These are phyloP conservation scores for Piloderma croceum DNA, from an alignment of 768 basidiomycete species.

Conservation along the genomic window DNA sequence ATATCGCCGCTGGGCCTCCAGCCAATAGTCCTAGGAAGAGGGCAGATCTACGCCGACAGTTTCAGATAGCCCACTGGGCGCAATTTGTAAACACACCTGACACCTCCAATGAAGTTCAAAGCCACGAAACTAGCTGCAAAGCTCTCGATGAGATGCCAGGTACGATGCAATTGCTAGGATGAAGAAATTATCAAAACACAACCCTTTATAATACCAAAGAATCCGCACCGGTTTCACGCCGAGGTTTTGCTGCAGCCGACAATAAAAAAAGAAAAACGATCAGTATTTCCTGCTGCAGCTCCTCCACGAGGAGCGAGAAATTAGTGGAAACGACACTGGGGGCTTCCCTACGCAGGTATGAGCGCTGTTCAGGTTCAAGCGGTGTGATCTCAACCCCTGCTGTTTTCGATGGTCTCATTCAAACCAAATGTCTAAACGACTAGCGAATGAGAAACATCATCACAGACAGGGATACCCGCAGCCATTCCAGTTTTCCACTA, in stretches of 20 bases:
- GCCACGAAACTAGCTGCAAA: slow-evolving; percentile 86
- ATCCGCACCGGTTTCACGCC: slow-evolving; percentile 72
- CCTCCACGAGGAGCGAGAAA: slow-evolving; percentile 35
- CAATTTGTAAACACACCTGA: slow-evolving; percentile 45
- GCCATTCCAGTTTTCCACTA: slow-evolving; percentile 70
- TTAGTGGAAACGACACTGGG: slow-evolving; percentile 56
- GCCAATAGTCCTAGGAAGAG: slow-evolving; percentile 79
- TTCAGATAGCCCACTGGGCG: slow-evolving; percentile 1
- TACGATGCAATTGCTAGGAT: slow-evolving; percentile 75
- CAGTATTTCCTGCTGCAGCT: slow-evolving; percentile 43
- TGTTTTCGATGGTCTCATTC: slow-evolving; percentile 21
- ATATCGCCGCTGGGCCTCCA: slow-evolving; percentile 83
- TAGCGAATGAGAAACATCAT: slow-evolving; percentile 20
- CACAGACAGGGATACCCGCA: slow-evolving; percentile 78
- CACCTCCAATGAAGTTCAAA: slow-evolving; percentile 87
- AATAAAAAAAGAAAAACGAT: slow-evolving; percentile 36
- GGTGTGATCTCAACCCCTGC: slow-evolving; percentile 92
- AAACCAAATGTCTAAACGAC: slow-evolving; percentile 18
- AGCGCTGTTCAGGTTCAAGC: slow-evolving; percentile 97
- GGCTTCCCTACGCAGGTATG: slow-evolving; percentile 99
- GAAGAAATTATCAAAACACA: not conserved
- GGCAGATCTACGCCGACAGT: slow-evolving; percentile 44
- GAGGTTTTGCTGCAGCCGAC: slow-evolving; percentile 60
- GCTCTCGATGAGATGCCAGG: slow-evolving; percentile 77
- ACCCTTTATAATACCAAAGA: not conserved